phyloP scores from a whole-genome alignment of 306 rosid genomes.

The Lotus japonicus region DNA sequence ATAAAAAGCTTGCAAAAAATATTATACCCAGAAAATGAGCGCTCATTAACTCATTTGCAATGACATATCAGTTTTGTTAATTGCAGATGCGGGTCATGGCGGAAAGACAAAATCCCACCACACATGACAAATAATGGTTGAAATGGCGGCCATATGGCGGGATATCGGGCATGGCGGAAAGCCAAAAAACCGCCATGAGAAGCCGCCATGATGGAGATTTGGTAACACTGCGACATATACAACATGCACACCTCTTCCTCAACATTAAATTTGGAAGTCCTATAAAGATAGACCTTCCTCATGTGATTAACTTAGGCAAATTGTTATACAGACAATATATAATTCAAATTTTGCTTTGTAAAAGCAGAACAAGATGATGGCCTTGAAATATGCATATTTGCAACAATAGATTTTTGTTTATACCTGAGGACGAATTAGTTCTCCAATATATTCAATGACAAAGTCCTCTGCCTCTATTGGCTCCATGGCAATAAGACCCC shows the following conservation, averaged over 20 bases:
- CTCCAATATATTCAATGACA: constrained; percentile 95
- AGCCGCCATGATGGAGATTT: too few relatives aligned
- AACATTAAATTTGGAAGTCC: not conserved
- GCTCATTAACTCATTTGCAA: not conserved
- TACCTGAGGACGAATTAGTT: constrained; percentile 94
- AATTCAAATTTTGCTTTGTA: constrained; percentile 1
- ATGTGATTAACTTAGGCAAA: not conserved
- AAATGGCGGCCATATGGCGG: too few relatives aligned
- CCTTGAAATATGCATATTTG: not conserved
- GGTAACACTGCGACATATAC: too few relatives aligned
- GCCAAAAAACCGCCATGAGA: too few relatives aligned
- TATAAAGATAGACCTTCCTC: not conserved
- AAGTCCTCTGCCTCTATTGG: constrained; percentile 95
- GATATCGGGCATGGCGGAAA: too few relatives aligned
- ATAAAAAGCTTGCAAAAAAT: not conserved
- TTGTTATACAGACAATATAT: not conserved
- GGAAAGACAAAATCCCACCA: too few relatives aligned
- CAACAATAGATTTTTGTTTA: not conserved
- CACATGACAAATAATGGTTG: too few relatives aligned
- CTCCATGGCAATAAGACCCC: constrained; percentile 97
- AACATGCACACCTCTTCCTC: not conserved
- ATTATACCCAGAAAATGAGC: constrained; percentile 1
- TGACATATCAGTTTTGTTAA: too few relatives aligned
- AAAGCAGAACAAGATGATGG: not conserved
- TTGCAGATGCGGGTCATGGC: too few relatives aligned